Conservation (phyloP, 768 basidiomycete genomes). For the Rubroboletus pulcherrimus region DNA sequence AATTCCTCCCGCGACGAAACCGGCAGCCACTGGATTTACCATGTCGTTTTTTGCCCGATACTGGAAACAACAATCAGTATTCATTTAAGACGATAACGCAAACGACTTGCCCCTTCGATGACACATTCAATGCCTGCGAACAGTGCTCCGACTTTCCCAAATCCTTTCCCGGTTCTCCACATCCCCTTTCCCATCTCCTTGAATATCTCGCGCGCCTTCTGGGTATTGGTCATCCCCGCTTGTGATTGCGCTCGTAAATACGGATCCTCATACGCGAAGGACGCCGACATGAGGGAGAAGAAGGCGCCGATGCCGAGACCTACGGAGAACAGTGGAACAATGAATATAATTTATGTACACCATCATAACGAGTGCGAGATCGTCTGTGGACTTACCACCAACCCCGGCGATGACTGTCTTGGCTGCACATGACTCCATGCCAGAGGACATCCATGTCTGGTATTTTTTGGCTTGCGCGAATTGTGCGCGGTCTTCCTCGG, state of each 20-base stretch:
- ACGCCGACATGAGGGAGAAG: conserved; percentile 94
- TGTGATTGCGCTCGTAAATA: conserved; percentile 63
- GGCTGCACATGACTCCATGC: conserved; percentile 81
- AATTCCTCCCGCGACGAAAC: conserved; percentile 84
- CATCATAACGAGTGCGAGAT: neutral
- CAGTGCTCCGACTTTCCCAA: conserved; percentile 89
- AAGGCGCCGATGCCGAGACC: conserved; percentile 92
- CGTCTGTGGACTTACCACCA: conserved; percentile 57
- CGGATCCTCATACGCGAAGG: conserved; percentile 95
- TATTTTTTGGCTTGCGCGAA: conserved; percentile 71
- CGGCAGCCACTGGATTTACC: conserved; percentile 82
- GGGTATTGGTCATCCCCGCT: conserved; percentile 53
- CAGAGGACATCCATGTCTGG: conserved; percentile 63
- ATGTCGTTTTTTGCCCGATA: conserved; percentile 97
- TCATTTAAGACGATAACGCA: neutral
- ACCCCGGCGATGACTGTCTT: conserved; percentile 81
- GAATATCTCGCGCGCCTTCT: conserved; percentile 83
- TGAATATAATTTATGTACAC: conserved; percentile 5
- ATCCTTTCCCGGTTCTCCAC: conserved; percentile 87
- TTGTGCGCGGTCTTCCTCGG: conserved; percentile 72
- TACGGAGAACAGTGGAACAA: conserved; percentile 27
- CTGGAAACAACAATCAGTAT: conserved; percentile 37
- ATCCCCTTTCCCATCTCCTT: conserved; percentile 94
- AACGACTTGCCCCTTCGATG: conserved; percentile 78
- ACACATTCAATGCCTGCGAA: conserved; percentile 96